A percentile compares a stretch with the other conserved stretches of the same genome.
Evolutionary conservation across 2,329 filamentous ascomycete genomes (phyloP).

Genomic region (Paraconiothyrium brasiliense): DNA sequence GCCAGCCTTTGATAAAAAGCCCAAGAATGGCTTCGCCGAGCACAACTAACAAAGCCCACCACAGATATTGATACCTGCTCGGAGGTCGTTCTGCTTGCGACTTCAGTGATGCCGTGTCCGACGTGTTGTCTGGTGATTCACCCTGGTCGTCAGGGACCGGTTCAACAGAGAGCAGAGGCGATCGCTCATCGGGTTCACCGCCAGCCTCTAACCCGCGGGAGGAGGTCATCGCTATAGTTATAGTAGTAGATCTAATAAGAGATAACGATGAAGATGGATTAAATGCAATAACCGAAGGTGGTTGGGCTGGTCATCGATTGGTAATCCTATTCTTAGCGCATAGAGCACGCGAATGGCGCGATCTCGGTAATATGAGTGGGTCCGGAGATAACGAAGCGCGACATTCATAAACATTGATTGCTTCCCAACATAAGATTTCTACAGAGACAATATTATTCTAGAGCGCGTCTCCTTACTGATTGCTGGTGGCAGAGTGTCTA

Average conservation of each 20-base stretch:
- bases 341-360: constrained; percentile 16
- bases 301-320: constrained; percentile 6
- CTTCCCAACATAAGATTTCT: too few species aligned
- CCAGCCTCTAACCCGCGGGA: constrained; percentile 23
- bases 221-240: constrained; percentile 22
- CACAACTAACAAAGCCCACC: constrained; percentile 26
- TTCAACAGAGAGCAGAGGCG: constrained; percentile 29
- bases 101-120: constrained; percentile 20
- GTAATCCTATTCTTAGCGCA: constrained; percentile 10
- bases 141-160: constrained; percentile 13
- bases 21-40: constrained; percentile 26
- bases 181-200: constrained; percentile 27
- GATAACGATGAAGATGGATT: neutral
- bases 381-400: constrained; percentile 5
- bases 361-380: constrained; percentile 1
- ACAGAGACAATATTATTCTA: too few species aligned
- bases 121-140: constrained; percentile 12
- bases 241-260: neutral
- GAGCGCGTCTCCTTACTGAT: too few species aligned
- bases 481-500: too few species aligned
- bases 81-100: constrained; percentile 22
- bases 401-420: neutral
- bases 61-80: constrained; percentile 30
- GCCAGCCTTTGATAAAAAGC: constrained; percentile 39
- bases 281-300: neutral